Evolutionary conservation across 129 eudicot species (phyloP).

Genomic region (Kitagawia praeruptora): DNA sequence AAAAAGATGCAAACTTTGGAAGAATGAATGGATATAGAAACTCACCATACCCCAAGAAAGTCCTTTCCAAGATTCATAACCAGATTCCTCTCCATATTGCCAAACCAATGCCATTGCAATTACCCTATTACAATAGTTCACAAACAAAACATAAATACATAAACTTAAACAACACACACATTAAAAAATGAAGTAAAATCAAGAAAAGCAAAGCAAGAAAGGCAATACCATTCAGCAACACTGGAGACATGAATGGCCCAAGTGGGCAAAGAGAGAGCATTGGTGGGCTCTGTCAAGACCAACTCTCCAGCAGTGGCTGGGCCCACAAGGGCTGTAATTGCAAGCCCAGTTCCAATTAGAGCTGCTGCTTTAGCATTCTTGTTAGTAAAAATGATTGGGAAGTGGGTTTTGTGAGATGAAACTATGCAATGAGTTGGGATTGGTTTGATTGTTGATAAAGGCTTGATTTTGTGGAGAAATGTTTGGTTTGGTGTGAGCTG

Average conservation of each 20-base stretch:
- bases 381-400: background rate
- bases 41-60: constrained; percentile 99
- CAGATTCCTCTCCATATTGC: constrained; percentile 85
- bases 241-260: constrained; percentile 98
- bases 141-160: constrained; percentile 9
- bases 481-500: constrained; percentile 11
- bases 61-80: constrained; percentile 91
- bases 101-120: constrained; percentile 92
- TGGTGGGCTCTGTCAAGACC: constrained; percentile 58
- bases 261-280: constrained; percentile 94
- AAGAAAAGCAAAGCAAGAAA: background rate
- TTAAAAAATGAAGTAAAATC: background rate
- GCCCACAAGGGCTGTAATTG: constrained; percentile 43
- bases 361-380: constrained; percentile 23
- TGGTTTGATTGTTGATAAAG: background rate
- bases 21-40: constrained; percentile 3
- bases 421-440: background rate
- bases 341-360: constrained; percentile 53
- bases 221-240: constrained; percentile 74
- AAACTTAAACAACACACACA: background rate
- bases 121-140: constrained; percentile 32
- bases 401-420: background rate
- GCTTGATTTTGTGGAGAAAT: background rate
- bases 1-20: background rate
- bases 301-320: constrained; percentile 43